Conservation (phyloP, 2,329 filamentous ascomycete species). For the Zopfia rhizophila region DNA sequence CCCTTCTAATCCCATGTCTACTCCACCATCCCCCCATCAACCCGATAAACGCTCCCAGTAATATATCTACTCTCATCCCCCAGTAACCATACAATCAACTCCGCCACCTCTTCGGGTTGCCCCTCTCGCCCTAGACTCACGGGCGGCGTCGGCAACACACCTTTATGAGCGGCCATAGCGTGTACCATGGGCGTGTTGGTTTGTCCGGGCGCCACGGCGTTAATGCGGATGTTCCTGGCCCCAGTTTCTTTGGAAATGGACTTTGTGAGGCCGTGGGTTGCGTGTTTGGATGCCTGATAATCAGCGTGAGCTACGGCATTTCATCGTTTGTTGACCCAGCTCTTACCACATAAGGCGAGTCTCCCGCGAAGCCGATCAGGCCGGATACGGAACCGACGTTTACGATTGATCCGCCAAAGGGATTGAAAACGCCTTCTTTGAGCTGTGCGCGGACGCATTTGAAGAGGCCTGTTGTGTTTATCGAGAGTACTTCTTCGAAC, state of each 20-base stretch:
- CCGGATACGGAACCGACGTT: constrained; percentile 22
- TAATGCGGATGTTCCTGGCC: constrained; percentile 16
- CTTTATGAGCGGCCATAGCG: constrained; percentile 16
- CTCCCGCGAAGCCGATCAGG: constrained; percentile 21
- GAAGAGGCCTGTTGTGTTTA: constrained; percentile 23
- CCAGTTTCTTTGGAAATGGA: constrained; percentile 23
- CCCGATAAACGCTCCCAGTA: constrained; percentile 19
- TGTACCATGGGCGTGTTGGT: constrained; percentile 25
- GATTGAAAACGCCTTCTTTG: constrained; percentile 1
- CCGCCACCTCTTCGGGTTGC: constrained; percentile 27
- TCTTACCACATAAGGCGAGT: constrained; percentile 23
- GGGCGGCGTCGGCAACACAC: constrained; percentile 5
- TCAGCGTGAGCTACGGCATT: too few species aligned
- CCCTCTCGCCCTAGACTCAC: constrained; percentile 55
- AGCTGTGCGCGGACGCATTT: constrained; percentile 28
- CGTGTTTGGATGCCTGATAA: constrained; percentile 23
- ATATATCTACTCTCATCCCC: constrained; percentile 22
- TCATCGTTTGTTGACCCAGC: too few species aligned
- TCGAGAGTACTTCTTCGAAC: constrained; percentile 17
- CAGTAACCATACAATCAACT: constrained; percentile 22
- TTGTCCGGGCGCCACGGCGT: constrained; percentile 22
- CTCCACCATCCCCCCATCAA: constrained; percentile 24
- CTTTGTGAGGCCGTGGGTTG: constrained; percentile 23
- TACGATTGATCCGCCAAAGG: constrained; percentile 6
- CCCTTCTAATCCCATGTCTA: too few species aligned